Evolutionary conservation across 768 basidiomycete species (phyloP), one percentile per base, ranked within the genome.

Genomic region (Sporobolomyces phaffii): DNA sequence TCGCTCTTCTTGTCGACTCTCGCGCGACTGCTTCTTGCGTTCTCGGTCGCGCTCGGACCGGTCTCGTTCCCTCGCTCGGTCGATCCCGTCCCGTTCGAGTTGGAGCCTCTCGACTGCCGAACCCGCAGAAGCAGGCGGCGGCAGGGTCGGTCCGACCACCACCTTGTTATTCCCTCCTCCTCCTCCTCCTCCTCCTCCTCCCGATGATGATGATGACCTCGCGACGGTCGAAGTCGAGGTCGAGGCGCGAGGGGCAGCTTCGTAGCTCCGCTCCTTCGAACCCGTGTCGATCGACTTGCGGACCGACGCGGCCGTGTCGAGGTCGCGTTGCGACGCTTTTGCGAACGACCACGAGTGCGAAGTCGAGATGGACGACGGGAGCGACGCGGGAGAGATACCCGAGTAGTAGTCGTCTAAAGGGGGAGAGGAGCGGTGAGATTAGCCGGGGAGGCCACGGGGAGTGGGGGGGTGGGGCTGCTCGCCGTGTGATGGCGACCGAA

Each of bases 1-100:
- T 14, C 62, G 49, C 52, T 66, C 70, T 15, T 64, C 70, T 6
- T 67, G 41, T 7, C 70, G 88, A 85, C 65, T 84, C 83, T 70
- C 85, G 85, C n/a, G 91, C 89, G 13, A 87, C 86, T 2, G 88
- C 86, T 77, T 85, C 78, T 34, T 92, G 89, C 73, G 91, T 89
- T 18, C 89, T 3, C n/a, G 15, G 22, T 43, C 14, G 7, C 38
- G 17, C 2, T 17, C 5, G 14, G 54, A 56, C 26, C 28, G 26
- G 26, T 56, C 54, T 28, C 52, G 80, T 77, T 43, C 83, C 83
- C 41, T 87, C 85, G 87, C 85, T 10, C 82, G 82, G 18, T 79
- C 74, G 36, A 90, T 87, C 9, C 79, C 79, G 1, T 77, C 79
- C 6, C 83, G 74, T 75, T 94, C 91, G 14, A 84, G 81, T 0